These are phyloP conservation scores for Colletotrichum salicis DNA, from an alignment of 2,329 filamentous ascomycete species.

Conservation along the genomic window DNA sequence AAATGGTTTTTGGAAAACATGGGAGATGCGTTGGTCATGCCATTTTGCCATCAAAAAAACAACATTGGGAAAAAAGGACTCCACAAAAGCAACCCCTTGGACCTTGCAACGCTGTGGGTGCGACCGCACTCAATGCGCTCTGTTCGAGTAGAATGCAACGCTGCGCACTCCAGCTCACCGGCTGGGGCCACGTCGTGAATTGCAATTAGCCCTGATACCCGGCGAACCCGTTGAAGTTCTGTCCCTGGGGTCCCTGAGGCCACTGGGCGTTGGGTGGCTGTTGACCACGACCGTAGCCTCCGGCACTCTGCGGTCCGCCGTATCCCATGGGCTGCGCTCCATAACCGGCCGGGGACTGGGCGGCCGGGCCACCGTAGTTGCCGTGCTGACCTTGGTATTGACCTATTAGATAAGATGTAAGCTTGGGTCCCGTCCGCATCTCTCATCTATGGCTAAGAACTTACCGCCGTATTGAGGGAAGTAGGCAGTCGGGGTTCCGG, in stretches of 20 bases:
- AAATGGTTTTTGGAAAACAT: constrained; percentile 33
- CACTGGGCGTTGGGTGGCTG: constrained; percentile 67
- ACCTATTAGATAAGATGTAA: constrained; percentile 47
- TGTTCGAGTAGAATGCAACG: constrained; percentile 17
- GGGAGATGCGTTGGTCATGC: constrained; percentile 29
- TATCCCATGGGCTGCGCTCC: constrained; percentile 77
- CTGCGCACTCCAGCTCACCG: constrained; percentile 8
- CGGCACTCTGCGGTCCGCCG: constrained; percentile 78
- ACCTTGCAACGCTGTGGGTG: constrained; percentile 28
- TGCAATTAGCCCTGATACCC: constrained; percentile 68
- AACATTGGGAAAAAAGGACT: constrained; percentile 21
- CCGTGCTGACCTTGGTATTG: constrained; percentile 74
- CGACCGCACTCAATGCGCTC: constrained; percentile 18
- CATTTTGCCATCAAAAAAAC: constrained; percentile 29
- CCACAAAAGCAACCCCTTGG: constrained; percentile 22
- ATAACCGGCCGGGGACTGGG: constrained; percentile 71
- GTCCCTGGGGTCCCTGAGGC: constrained; percentile 60
- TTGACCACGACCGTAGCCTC: constrained; percentile 84
- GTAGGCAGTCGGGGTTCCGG: constrained; percentile 81
- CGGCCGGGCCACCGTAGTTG: constrained; percentile 71
- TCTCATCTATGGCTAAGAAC: constrained; percentile 41
- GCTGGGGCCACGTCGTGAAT: neutral
- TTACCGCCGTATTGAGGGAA: constrained; percentile 94
- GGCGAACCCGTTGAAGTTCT: constrained; percentile 71
- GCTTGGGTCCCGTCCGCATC: constrained; percentile 30